A percentile compares a stretch with the other conserved stretches of the same genome.
These are phyloP conservation scores for Spinacia oleracea DNA, from an alignment of 179 eudicot genomes.

Conservation along the genomic window DNA sequence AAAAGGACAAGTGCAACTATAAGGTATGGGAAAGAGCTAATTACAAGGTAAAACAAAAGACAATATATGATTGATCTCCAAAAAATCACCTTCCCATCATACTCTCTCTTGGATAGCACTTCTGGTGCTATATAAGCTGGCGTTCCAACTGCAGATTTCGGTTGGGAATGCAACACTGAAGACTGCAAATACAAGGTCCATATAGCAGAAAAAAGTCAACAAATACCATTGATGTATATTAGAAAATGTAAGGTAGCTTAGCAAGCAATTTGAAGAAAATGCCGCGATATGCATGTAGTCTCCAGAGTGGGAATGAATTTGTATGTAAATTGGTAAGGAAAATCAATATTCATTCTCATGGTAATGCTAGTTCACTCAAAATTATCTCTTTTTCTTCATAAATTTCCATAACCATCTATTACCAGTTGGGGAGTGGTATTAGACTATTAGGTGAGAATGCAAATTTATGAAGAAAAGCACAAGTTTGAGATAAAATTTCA, in stretches of 20 bases:
- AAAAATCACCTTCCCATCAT: constrained; percentile 75
- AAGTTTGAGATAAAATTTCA: too few species aligned
- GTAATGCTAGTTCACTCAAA: too few species aligned
- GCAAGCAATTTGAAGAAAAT: constrained; percentile 8
- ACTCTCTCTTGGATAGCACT: constrained; percentile 70
- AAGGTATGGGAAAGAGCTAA: not conserved
- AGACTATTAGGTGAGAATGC: too few species aligned
- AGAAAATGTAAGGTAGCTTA: not conserved
- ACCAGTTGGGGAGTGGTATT: too few species aligned
- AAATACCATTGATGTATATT: not conserved
- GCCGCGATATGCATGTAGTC: not conserved
- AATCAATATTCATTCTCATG: too few species aligned
- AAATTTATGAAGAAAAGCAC: too few species aligned
- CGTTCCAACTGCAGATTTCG: constrained; percentile 86
- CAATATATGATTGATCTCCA: not conserved
- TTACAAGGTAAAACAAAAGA: not conserved
- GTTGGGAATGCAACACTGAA: constrained; percentile 74
- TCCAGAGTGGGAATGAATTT: too few species aligned
- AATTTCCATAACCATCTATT: too few species aligned
- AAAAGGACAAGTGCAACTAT: not conserved
- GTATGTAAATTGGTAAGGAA: too few species aligned
- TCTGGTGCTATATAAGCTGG: constrained; percentile 93
- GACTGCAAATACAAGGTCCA: constrained; percentile 37
- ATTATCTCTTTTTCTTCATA: too few species aligned
- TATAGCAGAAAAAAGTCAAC: not conserved